A percentile compares a stretch with the other conserved stretches of the same genome.
These are phyloP conservation scores for Adiantum capillusveneris DNA, from an alignment of 75 land plant species.

Conservation along the genomic window DNA sequence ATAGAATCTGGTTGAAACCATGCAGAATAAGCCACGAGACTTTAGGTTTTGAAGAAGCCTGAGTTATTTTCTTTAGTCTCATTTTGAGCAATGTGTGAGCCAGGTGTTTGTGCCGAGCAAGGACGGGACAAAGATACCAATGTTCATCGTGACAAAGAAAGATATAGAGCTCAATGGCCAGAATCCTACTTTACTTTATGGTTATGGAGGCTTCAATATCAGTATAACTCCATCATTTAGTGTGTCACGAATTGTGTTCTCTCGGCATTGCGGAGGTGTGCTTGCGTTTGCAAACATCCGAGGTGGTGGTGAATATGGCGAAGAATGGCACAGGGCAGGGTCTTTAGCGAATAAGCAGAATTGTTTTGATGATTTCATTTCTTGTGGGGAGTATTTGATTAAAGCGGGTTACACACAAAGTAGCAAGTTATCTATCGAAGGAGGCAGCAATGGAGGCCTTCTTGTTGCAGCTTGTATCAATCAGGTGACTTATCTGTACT, in stretches of 20 bases:
- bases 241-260: constrained; percentile 44
- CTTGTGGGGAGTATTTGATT: constrained; percentile 74
- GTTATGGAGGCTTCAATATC: constrained; percentile 88
- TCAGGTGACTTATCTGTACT: constrained; percentile 46
- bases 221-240: constrained; percentile 79
- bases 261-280: constrained; percentile 53
- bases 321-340: constrained; percentile 97
- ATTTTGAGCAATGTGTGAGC: too few species aligned
- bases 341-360: constrained; percentile 81
- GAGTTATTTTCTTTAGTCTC: too few species aligned
- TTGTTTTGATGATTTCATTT: constrained; percentile 93
- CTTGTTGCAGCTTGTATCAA: constrained; percentile 93
- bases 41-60: too few species aligned
- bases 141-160: constrained; percentile 81
- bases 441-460: constrained; percentile 97
- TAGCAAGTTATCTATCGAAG: constrained; percentile 81
- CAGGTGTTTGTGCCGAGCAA: constrained; percentile 81
- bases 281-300: constrained; percentile 86
- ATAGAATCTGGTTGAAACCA: too few species aligned
- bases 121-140: constrained; percentile 86
- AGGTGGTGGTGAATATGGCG: constrained; percentile 99
- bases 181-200: constrained; percentile 79
- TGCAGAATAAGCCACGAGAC: too few species aligned
- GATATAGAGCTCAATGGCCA: constrained; percentile 48
- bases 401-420: constrained; percentile 73